A percentile compares a stretch with the other conserved stretches of the same genome.
These are phyloP conservation scores for Pleurotus ostreatus DNA, from an alignment of 768 basidiomycete genomes.

Conservation along the genomic window DNA sequence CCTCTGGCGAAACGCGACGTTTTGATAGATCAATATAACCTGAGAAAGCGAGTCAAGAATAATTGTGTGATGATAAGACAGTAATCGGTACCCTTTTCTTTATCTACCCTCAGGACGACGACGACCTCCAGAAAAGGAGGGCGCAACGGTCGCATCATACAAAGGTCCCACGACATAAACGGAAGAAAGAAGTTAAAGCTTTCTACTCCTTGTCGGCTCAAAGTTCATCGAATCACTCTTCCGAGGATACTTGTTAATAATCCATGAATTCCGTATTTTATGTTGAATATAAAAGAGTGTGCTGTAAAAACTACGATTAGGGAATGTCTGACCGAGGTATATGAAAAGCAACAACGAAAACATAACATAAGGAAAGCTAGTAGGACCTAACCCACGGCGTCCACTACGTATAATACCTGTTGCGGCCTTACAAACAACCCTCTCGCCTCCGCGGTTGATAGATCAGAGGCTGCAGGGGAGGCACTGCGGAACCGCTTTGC, in stretches of 20 bases:
- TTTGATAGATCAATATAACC: conserved; percentile 99
- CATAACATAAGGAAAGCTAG: neutral
- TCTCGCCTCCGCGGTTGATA: conserved; percentile 51
- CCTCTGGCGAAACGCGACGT: conserved; percentile 95
- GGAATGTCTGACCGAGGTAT: neutral
- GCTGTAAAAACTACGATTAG: neutral
- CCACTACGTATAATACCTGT: conserved; percentile 84
- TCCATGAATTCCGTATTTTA: neutral
- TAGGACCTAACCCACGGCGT: conserved; percentile 53
- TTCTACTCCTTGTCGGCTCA: too few species aligned
- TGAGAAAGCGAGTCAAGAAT: conserved; percentile 23
- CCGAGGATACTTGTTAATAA: too few species aligned
- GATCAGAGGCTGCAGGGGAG: conserved; percentile 61
- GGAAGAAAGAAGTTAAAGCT: too few species aligned
- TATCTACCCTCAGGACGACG: conserved; percentile 96
- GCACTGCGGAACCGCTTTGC: conserved; percentile 69
- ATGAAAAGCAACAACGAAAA: neutral
- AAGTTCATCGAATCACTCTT: too few species aligned
- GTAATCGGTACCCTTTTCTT: conserved; percentile 81
- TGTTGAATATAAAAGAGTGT: neutral
- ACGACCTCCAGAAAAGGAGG: conserved; percentile 64
- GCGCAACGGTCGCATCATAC: too few species aligned
- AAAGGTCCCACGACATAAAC: too few species aligned
- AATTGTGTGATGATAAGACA: neutral
- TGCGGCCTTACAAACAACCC: conserved; percentile 83